A percentile compares a stretch with the other conserved stretches of the same genome.
Evolutionary conservation across 2,329 filamentous ascomycete species (phyloP).

Genomic region (Knoxdaviesia proteae): DNA sequence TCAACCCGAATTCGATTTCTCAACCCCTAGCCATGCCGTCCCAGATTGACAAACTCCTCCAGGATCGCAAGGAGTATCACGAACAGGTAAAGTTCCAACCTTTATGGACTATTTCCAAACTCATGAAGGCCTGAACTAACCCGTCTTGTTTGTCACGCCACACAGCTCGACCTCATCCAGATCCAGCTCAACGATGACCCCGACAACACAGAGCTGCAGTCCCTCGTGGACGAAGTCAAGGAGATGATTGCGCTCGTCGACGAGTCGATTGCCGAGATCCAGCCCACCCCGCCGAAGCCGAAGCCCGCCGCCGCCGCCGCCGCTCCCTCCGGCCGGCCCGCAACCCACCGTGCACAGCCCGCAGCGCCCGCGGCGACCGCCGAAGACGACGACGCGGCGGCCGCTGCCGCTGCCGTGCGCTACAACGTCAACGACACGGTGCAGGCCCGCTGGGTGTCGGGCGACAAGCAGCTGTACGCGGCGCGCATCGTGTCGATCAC

Average conservation of each 20-base stretch:
- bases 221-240: conserved; percentile 62
- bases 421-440: conserved; percentile 83
- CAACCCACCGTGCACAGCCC: neutral
- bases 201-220: conserved; percentile 56
- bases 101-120: neutral
- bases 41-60: conserved; percentile 23
- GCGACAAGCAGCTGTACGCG: conserved; percentile 78
- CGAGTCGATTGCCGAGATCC: conserved; percentile 62
- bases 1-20: no score
- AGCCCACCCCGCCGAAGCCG: conserved; percentile 25
- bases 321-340: conserved; percentile 14
- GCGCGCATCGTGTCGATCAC: conserved; percentile 87
- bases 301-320: conserved; percentile 24
- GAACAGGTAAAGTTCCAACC: conserved; percentile 25
- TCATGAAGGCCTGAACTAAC: conserved; percentile 5
- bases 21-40: conserved; percentile 4
- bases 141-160: conserved; percentile 1
- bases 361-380: conserved; percentile 9
- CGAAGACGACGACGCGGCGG: conserved; percentile 24
- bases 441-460: conserved; percentile 74
- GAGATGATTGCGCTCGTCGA: conserved; percentile 61
- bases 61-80: conserved; percentile 31
- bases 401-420: conserved; percentile 24
- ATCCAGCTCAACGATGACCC: conserved; percentile 61
- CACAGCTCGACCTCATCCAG: conserved; percentile 56